Percentiles rank a stretch among this genome's conserved stretches.
These are phyloP conservation scores for Arthroderma uncinatum DNA, from an alignment of 2,329 filamentous ascomycete genomes.

Conservation along the genomic window DNA sequence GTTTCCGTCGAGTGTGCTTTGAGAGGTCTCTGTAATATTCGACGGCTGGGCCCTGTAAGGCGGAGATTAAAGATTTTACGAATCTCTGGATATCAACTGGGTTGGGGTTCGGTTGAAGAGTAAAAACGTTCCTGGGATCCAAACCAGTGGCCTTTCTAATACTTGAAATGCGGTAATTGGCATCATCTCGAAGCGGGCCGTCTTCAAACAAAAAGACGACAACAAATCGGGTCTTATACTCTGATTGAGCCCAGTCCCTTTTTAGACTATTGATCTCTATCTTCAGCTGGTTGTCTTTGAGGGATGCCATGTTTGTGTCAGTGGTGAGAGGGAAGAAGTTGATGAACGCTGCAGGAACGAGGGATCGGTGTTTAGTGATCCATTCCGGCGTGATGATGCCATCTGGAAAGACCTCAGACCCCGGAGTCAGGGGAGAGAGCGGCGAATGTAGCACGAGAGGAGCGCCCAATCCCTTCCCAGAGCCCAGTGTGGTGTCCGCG, in stretches of 20 bases:
- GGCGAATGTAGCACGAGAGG: slow-evolving; percentile 68
- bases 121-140: slow-evolving; percentile 76
- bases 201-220: slow-evolving; percentile 69
- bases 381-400: slow-evolving; percentile 72
- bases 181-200: slow-evolving; percentile 49
- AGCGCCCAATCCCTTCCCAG: slow-evolving; percentile 28
- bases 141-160: slow-evolving; percentile 70
- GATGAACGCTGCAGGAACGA: slow-evolving; percentile 68
- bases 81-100: slow-evolving; percentile 61
- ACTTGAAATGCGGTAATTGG: slow-evolving; percentile 65
- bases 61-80: slow-evolving; percentile 58
- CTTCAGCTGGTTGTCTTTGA: slow-evolving; percentile 81
- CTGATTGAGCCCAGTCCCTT: slow-evolving; percentile 46
- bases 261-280: slow-evolving; percentile 72
- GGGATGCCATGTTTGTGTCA: slow-evolving; percentile 59
- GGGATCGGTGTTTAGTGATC: slow-evolving; percentile 78
- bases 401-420: slow-evolving; percentile 76
- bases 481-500: slow-evolving; percentile 34
- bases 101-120: slow-evolving; percentile 64
- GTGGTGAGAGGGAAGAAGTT: slow-evolving; percentile 69
- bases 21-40: slow-evolving; percentile 92
- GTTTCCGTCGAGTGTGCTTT: slow-evolving; percentile 84
- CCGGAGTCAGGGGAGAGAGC: slow-evolving; percentile 77
- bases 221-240: slow-evolving; percentile 64
- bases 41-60: slow-evolving; percentile 61